Evolutionary conservation across 768 basidiomycete genomes (phyloP).

Genomic region (Boletus coccyginus): DNA sequence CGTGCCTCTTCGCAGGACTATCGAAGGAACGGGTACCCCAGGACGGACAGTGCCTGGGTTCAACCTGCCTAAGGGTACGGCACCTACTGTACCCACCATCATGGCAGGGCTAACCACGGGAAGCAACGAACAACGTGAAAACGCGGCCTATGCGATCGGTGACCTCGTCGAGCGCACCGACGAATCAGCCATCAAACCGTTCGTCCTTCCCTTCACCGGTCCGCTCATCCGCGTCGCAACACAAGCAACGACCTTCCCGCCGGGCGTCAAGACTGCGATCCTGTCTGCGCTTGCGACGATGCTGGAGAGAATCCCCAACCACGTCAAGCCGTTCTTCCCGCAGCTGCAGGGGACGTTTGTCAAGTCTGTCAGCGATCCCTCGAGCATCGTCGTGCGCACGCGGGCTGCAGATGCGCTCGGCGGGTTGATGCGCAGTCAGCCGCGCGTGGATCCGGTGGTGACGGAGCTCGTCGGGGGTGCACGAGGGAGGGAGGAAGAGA

Average conservation of each 20-base stretch:
- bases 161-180: no score
- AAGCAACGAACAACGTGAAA: slow-evolving; percentile 89
- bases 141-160: no score
- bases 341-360: slow-evolving; percentile 96
- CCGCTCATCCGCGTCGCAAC: no score
- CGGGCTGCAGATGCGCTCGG: slow-evolving; percentile 69
- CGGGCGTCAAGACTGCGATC: slow-evolving; percentile 37
- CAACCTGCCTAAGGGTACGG: slow-evolving; percentile 77
- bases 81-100: slow-evolving; percentile 81
- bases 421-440: no score
- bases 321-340: slow-evolving; percentile 53
- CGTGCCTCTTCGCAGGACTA: slow-evolving; percentile 81
- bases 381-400: slow-evolving; percentile 74
- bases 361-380: slow-evolving; percentile 55
- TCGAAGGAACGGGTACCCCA: slow-evolving; percentile 80
- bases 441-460: slow-evolving; percentile 37
- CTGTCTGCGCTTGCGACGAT: slow-evolving; percentile 82
- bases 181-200: no score
- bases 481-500: slow-evolving; percentile 59
- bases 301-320: slow-evolving; percentile 66
- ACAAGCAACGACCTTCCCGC: no score
- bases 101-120: slow-evolving; percentile 92
- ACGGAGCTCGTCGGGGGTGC: slow-evolving; percentile 76
- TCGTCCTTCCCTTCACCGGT: no score
- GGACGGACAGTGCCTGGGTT: slow-evolving; percentile 83